These are phyloP conservation scores for Coniosporium apollinis DNA, from an alignment of 495 filamentous ascomycete species.

Conservation along the genomic window DNA sequence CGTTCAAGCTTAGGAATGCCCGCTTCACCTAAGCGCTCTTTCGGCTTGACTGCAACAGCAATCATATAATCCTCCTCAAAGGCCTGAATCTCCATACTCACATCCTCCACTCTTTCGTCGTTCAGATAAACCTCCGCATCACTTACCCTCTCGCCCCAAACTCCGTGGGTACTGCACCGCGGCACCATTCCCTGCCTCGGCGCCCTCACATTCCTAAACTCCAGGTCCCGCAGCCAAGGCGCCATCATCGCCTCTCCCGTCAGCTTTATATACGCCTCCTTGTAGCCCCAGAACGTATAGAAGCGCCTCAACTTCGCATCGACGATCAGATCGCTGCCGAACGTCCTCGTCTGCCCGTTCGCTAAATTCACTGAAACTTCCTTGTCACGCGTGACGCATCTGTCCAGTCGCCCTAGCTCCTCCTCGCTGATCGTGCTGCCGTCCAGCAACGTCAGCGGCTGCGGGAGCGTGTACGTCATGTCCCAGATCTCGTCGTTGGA, in stretches of 20 bases:
- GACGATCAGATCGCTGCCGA: conserved; percentile 26
- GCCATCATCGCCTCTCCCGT: conserved; percentile 77
- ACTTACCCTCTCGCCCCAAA: conserved; percentile 34
- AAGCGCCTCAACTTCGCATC: conserved; percentile 54
- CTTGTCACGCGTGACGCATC: conserved; percentile 16
- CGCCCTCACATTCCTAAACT: conserved; percentile 47
- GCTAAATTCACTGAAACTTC: conserved; percentile 15
- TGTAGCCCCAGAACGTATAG: conserved; percentile 74
- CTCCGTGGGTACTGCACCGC: conserved; percentile 17
- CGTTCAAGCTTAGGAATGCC: too few species aligned
- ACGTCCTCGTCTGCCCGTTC: conserved; percentile 14
- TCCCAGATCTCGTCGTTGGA: conserved; percentile 36
- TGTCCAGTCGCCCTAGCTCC: conserved; percentile 18
- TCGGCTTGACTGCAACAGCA: conserved; percentile 33
- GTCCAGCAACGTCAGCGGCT: conserved; percentile 18
- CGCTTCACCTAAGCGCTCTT: too few species aligned
- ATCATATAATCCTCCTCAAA: conserved; percentile 48
- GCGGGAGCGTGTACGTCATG: conserved; percentile 34
- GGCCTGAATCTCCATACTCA: conserved; percentile 41
- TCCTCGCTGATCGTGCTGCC: conserved; percentile 16
- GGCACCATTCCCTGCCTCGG: conserved; percentile 28
- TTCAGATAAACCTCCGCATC: conserved; percentile 37
- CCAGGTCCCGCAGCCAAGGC: conserved; percentile 52
- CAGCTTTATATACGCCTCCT: conserved; percentile 90
- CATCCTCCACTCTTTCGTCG: conserved; percentile 31